Percentiles rank a stretch among this genome's conserved stretches.
Evolutionary conservation across 2,329 filamentous ascomycete species (phyloP).

Genomic region (Penicillium brevicompactum): DNA sequence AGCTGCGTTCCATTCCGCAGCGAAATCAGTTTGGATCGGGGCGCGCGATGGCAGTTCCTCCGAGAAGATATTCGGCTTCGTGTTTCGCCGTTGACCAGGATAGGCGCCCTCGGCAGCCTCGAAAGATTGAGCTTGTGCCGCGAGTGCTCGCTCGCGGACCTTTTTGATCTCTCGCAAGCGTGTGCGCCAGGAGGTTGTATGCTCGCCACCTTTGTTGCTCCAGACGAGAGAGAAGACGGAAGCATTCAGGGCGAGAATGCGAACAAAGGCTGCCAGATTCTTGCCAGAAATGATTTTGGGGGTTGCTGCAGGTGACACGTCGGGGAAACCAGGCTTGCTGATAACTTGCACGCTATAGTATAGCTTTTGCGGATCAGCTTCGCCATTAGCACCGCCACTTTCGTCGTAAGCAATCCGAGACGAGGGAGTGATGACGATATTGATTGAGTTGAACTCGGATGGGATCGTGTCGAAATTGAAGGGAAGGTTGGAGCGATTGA

Average conservation of each 20-base stretch:
- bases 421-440: constrained; percentile 92
- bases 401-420: constrained; percentile 37
- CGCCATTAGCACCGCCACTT: constrained; percentile 38
- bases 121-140: constrained; percentile 30
- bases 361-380: constrained; percentile 39
- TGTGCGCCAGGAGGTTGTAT: constrained; percentile 86
- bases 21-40: constrained; percentile 37
- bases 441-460: constrained; percentile 93
- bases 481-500: constrained; percentile 90
- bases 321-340: constrained; percentile 84
- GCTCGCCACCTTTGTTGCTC: constrained; percentile 72
- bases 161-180: constrained; percentile 82
- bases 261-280: constrained; percentile 81
- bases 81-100: constrained; percentile 37
- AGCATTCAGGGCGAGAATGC: constrained; percentile 86
- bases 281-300: constrained; percentile 85
- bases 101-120: constrained; percentile 36
- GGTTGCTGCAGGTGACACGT: constrained; percentile 85
- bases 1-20: constrained; percentile 40
- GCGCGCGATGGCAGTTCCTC: constrained; percentile 37
- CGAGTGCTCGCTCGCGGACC: constrained; percentile 64
- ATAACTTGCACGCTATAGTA: constrained; percentile 92
- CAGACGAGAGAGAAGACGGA: constrained; percentile 94
- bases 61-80: constrained; percentile 40
- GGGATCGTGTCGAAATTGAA: constrained; percentile 92